phyloP scores from a whole-genome alignment of 495 filamentous ascomycete species.

The Podospora anserina region DNA sequence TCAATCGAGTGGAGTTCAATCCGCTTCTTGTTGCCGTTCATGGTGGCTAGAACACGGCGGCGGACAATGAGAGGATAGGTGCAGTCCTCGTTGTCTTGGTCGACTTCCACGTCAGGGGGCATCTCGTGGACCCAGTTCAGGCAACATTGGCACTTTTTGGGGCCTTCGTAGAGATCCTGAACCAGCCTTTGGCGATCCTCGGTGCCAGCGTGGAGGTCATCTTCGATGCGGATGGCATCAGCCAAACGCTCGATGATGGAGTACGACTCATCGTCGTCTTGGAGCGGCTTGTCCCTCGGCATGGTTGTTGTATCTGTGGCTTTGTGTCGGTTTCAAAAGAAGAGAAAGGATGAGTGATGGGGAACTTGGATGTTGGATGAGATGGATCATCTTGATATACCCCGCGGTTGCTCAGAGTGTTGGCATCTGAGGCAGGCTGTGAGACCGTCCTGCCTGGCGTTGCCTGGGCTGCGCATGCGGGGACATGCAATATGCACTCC shows the following conservation, averaged over 20 bases:
- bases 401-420: not conserved
- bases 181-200: slow-evolving; percentile 24
- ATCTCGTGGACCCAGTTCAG: slow-evolving; percentile 33
- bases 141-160: slow-evolving; percentile 30
- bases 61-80: slow-evolving; percentile 22
- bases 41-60: slow-evolving; percentile 16
- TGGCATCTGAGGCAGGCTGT: not conserved
- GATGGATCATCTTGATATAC: not conserved
- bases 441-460: not conserved
- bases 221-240: slow-evolving; percentile 24
- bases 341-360: not conserved
- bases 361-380: not conserved
- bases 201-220: slow-evolving; percentile 14
- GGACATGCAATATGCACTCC: not conserved
- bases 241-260: slow-evolving; percentile 26
- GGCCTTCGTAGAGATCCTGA: slow-evolving; percentile 31
- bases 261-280: slow-evolving; percentile 21
- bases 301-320: not conserved
- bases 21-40: slow-evolving; percentile 7
- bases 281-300: not conserved
- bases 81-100: slow-evolving; percentile 8
- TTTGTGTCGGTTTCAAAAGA: not conserved
- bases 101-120: slow-evolving; percentile 22
- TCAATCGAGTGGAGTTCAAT: slow-evolving; percentile 24
- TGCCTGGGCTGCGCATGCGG: not conserved